phyloP scores from a whole-genome alignment of 176 grass and related monocot genomes.

The Elaeis guineensis region DNA sequence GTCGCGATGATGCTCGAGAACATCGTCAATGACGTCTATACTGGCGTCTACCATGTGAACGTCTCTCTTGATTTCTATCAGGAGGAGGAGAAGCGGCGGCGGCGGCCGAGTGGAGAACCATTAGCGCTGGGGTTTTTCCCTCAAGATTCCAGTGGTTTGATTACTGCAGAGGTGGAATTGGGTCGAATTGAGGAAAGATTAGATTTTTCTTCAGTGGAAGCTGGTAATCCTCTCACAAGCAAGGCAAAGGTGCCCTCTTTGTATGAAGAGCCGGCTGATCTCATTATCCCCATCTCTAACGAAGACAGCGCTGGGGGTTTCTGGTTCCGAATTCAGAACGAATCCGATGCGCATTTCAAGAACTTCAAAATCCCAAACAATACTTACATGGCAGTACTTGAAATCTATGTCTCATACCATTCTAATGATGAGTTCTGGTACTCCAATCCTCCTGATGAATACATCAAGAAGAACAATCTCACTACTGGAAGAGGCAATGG shows the following conservation, averaged over 20 bases:
- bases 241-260: neutral
- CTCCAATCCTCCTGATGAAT: constrained; percentile 76
- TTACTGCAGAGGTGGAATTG: no score
- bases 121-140: no score
- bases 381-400: constrained; percentile 65
- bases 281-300: constrained; percentile 64
- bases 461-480: constrained; percentile 79
- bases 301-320: constrained; percentile 24
- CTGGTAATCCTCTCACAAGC: neutral
- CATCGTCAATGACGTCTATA: constrained; percentile 64
- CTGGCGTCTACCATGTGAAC: constrained; percentile 66
- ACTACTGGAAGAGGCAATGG: constrained; percentile 58
- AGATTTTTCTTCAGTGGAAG: neutral
- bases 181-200: neutral
- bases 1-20: constrained; percentile 92
- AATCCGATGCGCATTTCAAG: constrained; percentile 28
- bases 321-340: constrained; percentile 83
- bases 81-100: neutral
- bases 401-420: constrained; percentile 77
- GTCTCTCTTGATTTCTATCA: constrained; percentile 66
- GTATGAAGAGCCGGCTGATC: constrained; percentile 45
- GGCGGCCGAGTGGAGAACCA: no score
- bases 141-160: no score
- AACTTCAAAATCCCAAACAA: constrained; percentile 43
- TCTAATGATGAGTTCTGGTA: constrained; percentile 91